phyloP scores from a whole-genome alignment of 345 rosid species.

The Geranium rotundifolium region DNA sequence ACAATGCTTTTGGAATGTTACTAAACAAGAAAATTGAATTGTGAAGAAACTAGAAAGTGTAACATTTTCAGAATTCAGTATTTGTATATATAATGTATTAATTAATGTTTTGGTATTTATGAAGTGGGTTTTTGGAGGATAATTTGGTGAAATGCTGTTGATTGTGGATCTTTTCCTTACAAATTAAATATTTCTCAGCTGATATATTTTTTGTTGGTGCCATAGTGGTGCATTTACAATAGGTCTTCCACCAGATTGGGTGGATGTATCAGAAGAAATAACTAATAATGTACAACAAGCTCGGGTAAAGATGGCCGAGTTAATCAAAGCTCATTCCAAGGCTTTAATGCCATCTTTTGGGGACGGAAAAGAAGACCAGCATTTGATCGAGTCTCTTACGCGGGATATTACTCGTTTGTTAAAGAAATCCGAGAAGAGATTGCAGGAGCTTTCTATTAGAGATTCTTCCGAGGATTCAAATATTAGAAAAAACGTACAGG shows the following conservation, averaged over 20 bases:
- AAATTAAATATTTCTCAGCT: background rate
- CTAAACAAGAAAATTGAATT: background rate
- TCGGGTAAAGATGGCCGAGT: conserved; percentile 55
- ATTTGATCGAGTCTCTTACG: conserved; percentile 68
- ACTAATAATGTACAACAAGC: conserved; percentile 68
- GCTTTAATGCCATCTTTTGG: conserved; percentile 99
- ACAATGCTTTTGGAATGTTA: background rate
- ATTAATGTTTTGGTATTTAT: background rate
- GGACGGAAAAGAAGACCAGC: conserved; percentile 91
- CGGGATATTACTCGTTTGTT: conserved; percentile 64
- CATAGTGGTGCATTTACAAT: conserved; percentile 65
- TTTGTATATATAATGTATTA: too few relatives aligned
- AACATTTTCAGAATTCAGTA: background rate
- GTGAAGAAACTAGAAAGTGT: too few relatives aligned
- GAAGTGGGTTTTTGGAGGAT: background rate
- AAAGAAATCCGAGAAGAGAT: conserved; percentile 74
- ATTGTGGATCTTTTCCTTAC: background rate
- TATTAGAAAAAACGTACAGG: conserved; percentile 95
- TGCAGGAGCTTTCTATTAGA: conserved; percentile 58
- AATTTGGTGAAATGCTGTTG: conserved; percentile 1
- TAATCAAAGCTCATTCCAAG: conserved; percentile 85
- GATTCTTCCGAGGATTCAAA: conserved; percentile 89
- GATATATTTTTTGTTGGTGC: conserved; percentile 19
- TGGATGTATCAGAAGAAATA: conserved; percentile 90
- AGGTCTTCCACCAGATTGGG: conserved; percentile 96